Conservation (phyloP, 345 rosid genomes). For the Eucalyptus melliodora region DNA sequence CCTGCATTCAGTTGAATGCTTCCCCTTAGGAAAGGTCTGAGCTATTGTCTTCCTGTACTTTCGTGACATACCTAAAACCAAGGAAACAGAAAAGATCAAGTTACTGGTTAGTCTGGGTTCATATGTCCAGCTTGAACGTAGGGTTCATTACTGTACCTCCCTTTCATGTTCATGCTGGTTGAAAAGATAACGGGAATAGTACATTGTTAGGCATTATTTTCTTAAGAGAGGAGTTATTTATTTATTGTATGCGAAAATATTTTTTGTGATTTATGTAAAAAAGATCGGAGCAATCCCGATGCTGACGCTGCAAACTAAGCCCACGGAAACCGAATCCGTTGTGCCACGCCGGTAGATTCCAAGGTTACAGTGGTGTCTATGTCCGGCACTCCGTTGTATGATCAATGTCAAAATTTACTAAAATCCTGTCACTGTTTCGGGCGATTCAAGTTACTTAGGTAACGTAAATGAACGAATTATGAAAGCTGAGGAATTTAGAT, state of each 20-base stretch:
- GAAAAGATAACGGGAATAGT: neutral
- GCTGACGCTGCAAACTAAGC: conserved; percentile 63
- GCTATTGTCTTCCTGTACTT: conserved; percentile 64
- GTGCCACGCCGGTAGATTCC: conserved; percentile 74
- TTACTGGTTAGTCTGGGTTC: neutral
- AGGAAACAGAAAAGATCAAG: neutral
- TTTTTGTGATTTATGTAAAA: neutral
- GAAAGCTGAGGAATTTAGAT: neutral
- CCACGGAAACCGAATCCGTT: conserved; percentile 76
- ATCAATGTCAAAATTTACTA: neutral
- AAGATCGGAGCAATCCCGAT: conserved; percentile 5
- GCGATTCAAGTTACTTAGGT: neutral
- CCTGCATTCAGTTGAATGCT: conserved; percentile 64
- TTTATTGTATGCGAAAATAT: neutral
- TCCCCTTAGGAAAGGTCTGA: conserved; percentile 62
- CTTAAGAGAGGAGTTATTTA: neutral
- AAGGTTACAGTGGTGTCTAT: conserved; percentile 63
- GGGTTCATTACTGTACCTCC: neutral
- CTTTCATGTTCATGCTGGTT: neutral
- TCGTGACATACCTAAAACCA: conserved; percentile 32
- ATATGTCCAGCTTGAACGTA: neutral
- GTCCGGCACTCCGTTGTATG: conserved; percentile 44
- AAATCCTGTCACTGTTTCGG: rapidly evolving
- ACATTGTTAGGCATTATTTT: neutral
- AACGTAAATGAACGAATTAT: neutral